Percentiles rank a stretch among this genome's conserved stretches.
These are phyloP conservation scores for Zygoascus flipseniorum DNA, from an alignment of 805 yeast species.

Conservation along the genomic window DNA sequence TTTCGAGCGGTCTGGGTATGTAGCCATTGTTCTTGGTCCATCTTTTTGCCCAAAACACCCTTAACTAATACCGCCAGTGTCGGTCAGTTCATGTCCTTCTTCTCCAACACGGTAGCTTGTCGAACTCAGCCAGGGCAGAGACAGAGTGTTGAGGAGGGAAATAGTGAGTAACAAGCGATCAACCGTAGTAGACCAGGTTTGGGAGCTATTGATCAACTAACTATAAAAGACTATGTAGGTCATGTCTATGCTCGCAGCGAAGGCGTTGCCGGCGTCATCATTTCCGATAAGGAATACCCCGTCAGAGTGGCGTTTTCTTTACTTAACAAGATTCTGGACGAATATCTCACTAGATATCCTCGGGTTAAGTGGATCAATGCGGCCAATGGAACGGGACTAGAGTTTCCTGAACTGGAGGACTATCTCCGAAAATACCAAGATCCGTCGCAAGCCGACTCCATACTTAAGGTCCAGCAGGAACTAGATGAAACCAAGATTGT, in stretches of 20 bases:
- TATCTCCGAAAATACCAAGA: constrained; percentile 86
- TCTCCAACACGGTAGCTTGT: constrained; percentile 80
- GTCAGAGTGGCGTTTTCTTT: constrained; percentile 93
- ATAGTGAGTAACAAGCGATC: constrained; percentile 4
- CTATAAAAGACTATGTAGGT: constrained; percentile 56
- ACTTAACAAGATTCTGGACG: constrained; percentile 84
- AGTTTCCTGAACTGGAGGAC: constrained; percentile 51
- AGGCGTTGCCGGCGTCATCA: constrained; percentile 84
- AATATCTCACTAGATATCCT: constrained; percentile 78
- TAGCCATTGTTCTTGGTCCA: too few relatives aligned
- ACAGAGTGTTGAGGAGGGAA: constrained; percentile 88
- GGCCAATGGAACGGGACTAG: constrained; percentile 37
- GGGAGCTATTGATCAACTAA: too few relatives aligned
- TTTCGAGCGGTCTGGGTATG: constrained; percentile 64
- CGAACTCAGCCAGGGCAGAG: constrained; percentile 87
- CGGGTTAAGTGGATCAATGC: constrained; percentile 51
- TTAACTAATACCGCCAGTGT: constrained; percentile 36
- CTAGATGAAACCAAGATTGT: constrained; percentile 96
- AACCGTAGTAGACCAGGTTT: too few relatives aligned
- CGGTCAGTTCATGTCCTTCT: constrained; percentile 90
- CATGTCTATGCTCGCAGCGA: constrained; percentile 87
- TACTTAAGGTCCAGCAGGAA: constrained; percentile 96
- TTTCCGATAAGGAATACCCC: constrained; percentile 93
- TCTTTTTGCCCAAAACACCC: not conserved
- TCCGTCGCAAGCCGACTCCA: constrained; percentile 93